Evolutionary conservation across 1,284 basidiomycete genomes (phyloP).

Genomic region (Tetrapyrgos nigripes): DNA sequence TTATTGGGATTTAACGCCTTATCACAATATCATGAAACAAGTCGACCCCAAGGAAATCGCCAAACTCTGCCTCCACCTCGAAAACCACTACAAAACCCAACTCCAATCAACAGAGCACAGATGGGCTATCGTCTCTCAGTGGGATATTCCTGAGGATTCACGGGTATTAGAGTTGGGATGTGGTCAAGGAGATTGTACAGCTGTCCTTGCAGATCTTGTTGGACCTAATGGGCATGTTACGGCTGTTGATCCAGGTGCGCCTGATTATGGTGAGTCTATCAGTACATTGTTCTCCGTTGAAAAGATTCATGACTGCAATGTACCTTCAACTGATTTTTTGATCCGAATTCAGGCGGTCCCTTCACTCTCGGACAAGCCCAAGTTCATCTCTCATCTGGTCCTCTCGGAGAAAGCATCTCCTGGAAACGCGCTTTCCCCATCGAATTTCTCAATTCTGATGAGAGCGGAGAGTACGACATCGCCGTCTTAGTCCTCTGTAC

Average conservation of each 20-base stretch:
- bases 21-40: neutral
- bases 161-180: conserved; percentile 48
- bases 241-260: conserved; percentile 46
- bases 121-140: conserved; percentile 18
- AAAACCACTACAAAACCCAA: neutral
- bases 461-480: conserved; percentile 34
- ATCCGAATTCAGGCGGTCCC: conserved; percentile 36
- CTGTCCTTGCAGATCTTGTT: conserved; percentile 43
- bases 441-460: conserved; percentile 32
- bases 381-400: conserved; percentile 35
- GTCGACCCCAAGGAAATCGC: neutral
- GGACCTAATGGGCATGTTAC: conserved; percentile 44
- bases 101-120: neutral
- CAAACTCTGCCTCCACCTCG: neutral
- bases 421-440: conserved; percentile 43
- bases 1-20: too few relatives aligned
- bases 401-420: conserved; percentile 42
- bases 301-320: neutral
- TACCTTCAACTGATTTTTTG: conserved; percentile 1
- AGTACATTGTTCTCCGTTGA: neutral
- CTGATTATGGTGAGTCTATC: conserved; percentile 42
- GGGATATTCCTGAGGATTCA: conserved; percentile 37
- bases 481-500: conserved; percentile 37
- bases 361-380: conserved; percentile 49
- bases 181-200: conserved; percentile 50